These are phyloP conservation scores for Camellia oleifera DNA, from an alignment of 179 eudicot genomes.

Conservation along the genomic window DNA sequence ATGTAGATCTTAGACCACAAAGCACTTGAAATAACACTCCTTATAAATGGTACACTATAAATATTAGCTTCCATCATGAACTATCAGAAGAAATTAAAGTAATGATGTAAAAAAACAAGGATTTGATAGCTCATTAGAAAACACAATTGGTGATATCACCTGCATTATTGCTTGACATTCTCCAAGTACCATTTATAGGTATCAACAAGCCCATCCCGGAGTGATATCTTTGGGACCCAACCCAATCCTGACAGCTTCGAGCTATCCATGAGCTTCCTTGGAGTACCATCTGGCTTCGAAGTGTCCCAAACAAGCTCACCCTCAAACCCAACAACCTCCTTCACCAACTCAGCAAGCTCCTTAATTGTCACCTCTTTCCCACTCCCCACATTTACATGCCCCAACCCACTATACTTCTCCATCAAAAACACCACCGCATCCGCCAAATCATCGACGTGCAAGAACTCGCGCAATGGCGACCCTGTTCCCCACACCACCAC, in stretches of 20 bases:
- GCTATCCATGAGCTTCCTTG: slow-evolving; percentile 80
- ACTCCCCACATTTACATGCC: slow-evolving; percentile 72
- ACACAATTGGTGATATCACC: slow-evolving; percentile 10
- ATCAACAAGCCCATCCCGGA: slow-evolving; percentile 57
- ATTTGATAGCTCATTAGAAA: neutral
- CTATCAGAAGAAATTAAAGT: neutral
- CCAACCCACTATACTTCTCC: slow-evolving; percentile 58
- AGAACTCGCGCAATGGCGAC: slow-evolving; percentile 62
- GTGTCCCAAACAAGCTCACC: slow-evolving; percentile 65
- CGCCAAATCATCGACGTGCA: slow-evolving; percentile 69
- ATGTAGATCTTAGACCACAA: neutral
- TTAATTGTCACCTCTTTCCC: slow-evolving; percentile 69
- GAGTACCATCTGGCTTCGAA: slow-evolving; percentile 69
- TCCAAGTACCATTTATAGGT: slow-evolving; percentile 69
- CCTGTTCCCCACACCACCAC: slow-evolving; percentile 79
- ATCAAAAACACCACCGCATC: slow-evolving; percentile 58
- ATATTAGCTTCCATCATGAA: neutral
- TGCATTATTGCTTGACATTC: slow-evolving; percentile 32
- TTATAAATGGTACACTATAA: neutral
- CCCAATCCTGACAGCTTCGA: slow-evolving; percentile 52
- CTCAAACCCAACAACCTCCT: slow-evolving; percentile 64
- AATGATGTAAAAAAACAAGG: neutral
- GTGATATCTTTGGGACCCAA: slow-evolving; percentile 59
- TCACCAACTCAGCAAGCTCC: slow-evolving; percentile 68
- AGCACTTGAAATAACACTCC: neutral